Conservation (phyloP, 495 filamentous ascomycete species). For the Massariosphaeria phaeospora region DNA sequence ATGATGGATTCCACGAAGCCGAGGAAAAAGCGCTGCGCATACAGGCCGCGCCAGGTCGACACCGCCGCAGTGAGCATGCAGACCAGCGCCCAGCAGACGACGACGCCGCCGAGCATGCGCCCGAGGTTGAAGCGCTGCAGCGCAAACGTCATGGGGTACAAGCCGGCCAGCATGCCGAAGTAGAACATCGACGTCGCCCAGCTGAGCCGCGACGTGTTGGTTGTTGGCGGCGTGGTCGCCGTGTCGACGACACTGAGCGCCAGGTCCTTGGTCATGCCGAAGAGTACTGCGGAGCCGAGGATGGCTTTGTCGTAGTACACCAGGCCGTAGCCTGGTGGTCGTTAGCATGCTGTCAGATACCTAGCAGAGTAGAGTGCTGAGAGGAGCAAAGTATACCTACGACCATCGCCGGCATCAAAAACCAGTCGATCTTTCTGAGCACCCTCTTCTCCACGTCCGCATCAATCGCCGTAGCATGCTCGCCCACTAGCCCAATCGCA, state of each 20-base stretch:
- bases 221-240: constrained; percentile 51
- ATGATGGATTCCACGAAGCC: constrained; percentile 65
- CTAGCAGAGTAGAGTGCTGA: too few species aligned
- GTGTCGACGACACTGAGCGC: constrained; percentile 49
- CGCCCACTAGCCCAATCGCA: constrained; percentile 49
- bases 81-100: constrained; percentile 62
- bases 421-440: constrained; percentile 64
- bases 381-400: too few species aligned
- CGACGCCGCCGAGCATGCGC: constrained; percentile 57
- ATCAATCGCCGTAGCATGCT: constrained; percentile 51
- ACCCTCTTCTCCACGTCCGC: constrained; percentile 51
- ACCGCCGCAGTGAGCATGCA: constrained; percentile 67
- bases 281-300: constrained; percentile 63
- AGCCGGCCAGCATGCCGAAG: constrained; percentile 69
- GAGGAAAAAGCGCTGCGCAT: constrained; percentile 65
- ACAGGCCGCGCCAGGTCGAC: constrained; percentile 59
- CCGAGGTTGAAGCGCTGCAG: constrained; percentile 61
- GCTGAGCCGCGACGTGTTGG: constrained; percentile 58
- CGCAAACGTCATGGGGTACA: constrained; percentile 66
- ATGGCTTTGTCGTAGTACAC: constrained; percentile 81
- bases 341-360: too few species aligned
- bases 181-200: constrained; percentile 79
- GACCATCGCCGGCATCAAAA: constrained; percentile 67
- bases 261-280: constrained; percentile 71
- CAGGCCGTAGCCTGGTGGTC: constrained; percentile 52